phyloP scores from a whole-genome alignment of 1,284 basidiomycete species.

The Cutaneotrichosporon cyanovorans region DNA sequence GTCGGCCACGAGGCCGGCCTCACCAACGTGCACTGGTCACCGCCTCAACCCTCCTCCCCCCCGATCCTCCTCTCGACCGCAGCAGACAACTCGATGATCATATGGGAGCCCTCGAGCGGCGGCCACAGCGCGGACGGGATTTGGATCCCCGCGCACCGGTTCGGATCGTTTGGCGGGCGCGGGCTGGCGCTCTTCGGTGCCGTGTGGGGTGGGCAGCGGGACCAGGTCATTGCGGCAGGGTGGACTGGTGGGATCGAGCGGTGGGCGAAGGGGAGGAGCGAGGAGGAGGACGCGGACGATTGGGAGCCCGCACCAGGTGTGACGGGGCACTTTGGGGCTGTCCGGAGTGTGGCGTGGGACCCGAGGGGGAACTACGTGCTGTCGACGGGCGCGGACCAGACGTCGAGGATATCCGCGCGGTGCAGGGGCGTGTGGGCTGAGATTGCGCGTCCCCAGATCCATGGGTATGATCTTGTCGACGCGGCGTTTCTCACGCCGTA shows the following conservation, averaged over 20 bases:
- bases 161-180: constrained; percentile 84
- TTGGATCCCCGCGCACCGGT: constrained; percentile 82
- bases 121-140: constrained; percentile 51
- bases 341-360: constrained; percentile 76
- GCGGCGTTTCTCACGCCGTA: constrained; percentile 66
- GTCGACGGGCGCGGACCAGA: constrained; percentile 76
- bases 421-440: constrained; percentile 64
- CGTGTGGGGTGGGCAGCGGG: constrained; percentile 53
- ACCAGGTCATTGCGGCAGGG: constrained; percentile 71
- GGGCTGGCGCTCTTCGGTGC: constrained; percentile 84
- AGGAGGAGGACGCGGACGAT: constrained; percentile 42
- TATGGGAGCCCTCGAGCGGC: constrained; percentile 58
- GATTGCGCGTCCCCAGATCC: constrained; percentile 79
- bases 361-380: constrained; percentile 73
- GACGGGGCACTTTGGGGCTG: constrained; percentile 69
- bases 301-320: constrained; percentile 75
- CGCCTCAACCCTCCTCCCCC: constrained; percentile 6
- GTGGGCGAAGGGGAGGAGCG: constrained; percentile 53
- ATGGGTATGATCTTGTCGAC: constrained; percentile 86
- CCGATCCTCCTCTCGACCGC: constrained; percentile 73
- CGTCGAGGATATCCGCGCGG: constrained; percentile 72
- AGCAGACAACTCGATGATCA: constrained; percentile 81
- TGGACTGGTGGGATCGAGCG: constrained; percentile 88
- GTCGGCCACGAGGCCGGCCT: constrained; percentile 86
- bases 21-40: constrained; percentile 74